Conservation (phyloP, 805 yeast genomes). For the Candida boleticola region DNA sequence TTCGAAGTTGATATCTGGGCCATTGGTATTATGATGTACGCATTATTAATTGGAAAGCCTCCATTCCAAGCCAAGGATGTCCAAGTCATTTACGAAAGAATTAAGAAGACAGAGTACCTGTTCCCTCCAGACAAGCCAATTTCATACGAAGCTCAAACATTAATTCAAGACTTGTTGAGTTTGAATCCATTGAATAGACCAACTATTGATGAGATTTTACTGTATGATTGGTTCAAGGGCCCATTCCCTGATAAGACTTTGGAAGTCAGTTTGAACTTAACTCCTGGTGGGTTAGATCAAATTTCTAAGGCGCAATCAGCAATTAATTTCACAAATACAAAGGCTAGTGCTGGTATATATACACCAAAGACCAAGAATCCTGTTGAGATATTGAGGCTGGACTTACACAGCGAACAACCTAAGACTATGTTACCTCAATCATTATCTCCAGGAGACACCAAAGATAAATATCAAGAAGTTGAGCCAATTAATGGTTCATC, state of each 20-base stretch:
- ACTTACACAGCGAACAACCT: slow-evolving; percentile 66
- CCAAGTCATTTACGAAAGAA: slow-evolving; percentile 86
- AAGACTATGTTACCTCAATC: slow-evolving; percentile 78
- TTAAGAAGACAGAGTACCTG: slow-evolving; percentile 72
- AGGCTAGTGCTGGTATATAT: slow-evolving; percentile 62
- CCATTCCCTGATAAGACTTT: slow-evolving; percentile 74
- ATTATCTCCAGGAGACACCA: slow-evolving; percentile 89
- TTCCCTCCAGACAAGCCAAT: slow-evolving; percentile 74
- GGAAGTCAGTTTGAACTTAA: slow-evolving; percentile 56
- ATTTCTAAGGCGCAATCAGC: slow-evolving; percentile 61
- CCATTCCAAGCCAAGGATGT: slow-evolving; percentile 98
- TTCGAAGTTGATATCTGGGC: slow-evolving; percentile 98
- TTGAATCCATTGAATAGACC: slow-evolving; percentile 84
- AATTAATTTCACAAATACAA: slow-evolving; percentile 64
- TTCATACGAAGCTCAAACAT: slow-evolving; percentile 66
- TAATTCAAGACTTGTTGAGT: slow-evolving; percentile 71
- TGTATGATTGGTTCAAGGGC: slow-evolving; percentile 85
- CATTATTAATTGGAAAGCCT: slow-evolving; percentile 89
- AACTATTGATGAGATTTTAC: slow-evolving; percentile 70
- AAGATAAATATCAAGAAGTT: slow-evolving; percentile 78
- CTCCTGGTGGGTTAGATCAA: slow-evolving; percentile 56
- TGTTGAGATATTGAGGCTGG: slow-evolving; percentile 66
- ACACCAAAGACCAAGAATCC: slow-evolving; percentile 56
- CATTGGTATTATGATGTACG: slow-evolving; percentile 93
- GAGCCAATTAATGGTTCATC: slow-evolving; percentile 30